Conservation (phyloP, 768 basidiomycete species). For the Mycena capillaripes region DNA sequence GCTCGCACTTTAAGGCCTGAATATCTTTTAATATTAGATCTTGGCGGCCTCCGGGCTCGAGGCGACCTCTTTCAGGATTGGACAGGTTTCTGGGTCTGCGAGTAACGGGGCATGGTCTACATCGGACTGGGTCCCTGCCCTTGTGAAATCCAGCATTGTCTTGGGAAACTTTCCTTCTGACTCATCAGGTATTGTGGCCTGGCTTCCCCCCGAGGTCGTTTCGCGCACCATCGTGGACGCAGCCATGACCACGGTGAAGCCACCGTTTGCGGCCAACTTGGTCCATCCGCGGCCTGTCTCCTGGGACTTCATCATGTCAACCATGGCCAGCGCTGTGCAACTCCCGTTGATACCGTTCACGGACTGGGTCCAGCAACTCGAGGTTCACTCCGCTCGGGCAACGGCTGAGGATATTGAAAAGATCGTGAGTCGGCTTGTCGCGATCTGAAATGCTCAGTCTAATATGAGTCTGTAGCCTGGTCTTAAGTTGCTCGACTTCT, state of each 20-base stretch:
- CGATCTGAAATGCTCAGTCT: background rate
- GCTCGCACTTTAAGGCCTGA: background rate
- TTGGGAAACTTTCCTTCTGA: constrained; percentile 33
- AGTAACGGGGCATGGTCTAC: constrained; percentile 47
- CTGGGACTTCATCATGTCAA: constrained; percentile 45
- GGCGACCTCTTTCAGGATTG: constrained; percentile 47
- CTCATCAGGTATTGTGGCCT: constrained; percentile 43
- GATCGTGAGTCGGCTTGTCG: constrained; percentile 7
- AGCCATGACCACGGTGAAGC: constrained; percentile 37
- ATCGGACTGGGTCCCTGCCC: constrained; percentile 48
- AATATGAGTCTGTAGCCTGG: background rate
- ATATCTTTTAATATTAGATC: constrained; percentile 37
- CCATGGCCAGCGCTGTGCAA: constrained; percentile 33
- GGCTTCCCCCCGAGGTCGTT: constrained; percentile 54
- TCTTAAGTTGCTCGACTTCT: too few relatives aligned
- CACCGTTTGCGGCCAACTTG: constrained; percentile 48
- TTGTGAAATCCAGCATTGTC: constrained; percentile 41
- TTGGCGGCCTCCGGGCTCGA: constrained; percentile 48
- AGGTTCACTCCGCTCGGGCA: background rate
- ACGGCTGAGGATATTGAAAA: constrained; percentile 17
- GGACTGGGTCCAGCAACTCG: constrained; percentile 21
- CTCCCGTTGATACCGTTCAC: constrained; percentile 8
- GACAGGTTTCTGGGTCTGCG: constrained; percentile 37
- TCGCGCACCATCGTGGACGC: constrained; percentile 49
- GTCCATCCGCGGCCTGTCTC: constrained; percentile 52